Conservation (phyloP, 306 rosid genomes). For the Heteromeles arbutifolia region DNA sequence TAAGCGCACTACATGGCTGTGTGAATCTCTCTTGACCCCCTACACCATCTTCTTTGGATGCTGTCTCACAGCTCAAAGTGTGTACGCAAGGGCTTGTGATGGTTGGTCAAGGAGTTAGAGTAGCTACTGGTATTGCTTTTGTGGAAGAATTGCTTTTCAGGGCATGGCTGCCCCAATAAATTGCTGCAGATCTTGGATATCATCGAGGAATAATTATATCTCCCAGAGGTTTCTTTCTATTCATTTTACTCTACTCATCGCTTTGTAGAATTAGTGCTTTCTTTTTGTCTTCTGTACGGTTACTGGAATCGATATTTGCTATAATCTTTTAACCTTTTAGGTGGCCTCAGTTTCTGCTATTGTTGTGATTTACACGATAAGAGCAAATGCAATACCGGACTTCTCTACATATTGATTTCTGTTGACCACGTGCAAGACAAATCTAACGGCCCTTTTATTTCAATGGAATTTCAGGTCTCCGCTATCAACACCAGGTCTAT, state of each 20-base stretch:
- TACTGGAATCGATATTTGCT: neutral
- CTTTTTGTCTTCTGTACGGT: neutral
- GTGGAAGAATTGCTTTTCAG: constrained; percentile 92
- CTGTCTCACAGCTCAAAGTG: constrained; percentile 45
- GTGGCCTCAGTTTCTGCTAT: neutral
- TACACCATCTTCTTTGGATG: constrained; percentile 35
- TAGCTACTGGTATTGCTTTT: constrained; percentile 59
- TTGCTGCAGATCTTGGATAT: constrained; percentile 78
- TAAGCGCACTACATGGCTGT: constrained; percentile 57
- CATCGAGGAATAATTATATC: constrained; percentile 65
- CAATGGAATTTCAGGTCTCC: constrained; percentile 56
- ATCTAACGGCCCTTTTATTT: constrained; percentile 22
- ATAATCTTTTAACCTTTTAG: neutral
- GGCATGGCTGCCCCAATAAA: constrained; percentile 94
- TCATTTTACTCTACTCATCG: neutral
- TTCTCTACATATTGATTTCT: neutral
- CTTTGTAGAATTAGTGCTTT: neutral
- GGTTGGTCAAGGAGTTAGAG: constrained; percentile 56
- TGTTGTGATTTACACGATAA: neutral
- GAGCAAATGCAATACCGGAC: neutral
- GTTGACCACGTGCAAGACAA: too few species aligned
- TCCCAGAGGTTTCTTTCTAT: constrained; percentile 58
- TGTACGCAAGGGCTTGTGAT: constrained; percentile 37
- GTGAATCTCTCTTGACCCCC: constrained; percentile 54
- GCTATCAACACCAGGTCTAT: constrained; percentile 69